Base-by-base conservation (phyloP, 208 protist genomes). In the Pavlovales sp. region DNA sequence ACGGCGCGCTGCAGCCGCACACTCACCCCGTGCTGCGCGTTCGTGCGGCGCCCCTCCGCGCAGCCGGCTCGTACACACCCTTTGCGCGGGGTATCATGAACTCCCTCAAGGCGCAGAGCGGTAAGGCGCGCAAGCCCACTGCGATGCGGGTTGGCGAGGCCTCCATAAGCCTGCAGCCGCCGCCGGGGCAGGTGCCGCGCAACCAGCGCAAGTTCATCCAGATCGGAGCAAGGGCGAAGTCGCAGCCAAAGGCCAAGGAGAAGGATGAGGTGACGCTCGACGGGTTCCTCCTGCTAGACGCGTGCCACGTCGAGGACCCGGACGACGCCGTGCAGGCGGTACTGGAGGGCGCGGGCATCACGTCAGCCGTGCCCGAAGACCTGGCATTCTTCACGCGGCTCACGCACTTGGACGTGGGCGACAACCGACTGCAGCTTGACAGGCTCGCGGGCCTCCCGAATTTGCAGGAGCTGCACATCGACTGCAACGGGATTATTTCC, bases 201-300 rank as follows among this genome's bases (percentile, higher is more conserved):
- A 71, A 71, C 57, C 57, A 71, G 57, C 57, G 57, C 57, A 30
- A 10, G 57, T 71, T 8, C 14, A 71, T 71, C 57, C 22, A 8
- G 57, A 28, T 71, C 22, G 26, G 26, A 10, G 57, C 57, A 28
- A 8, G 2, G 26, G 14, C 57, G 57, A 71, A 71, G 57, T 28
- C 26, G 57, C 57, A 10, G 57, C 57, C 57, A 30, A 28, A 4
- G 7, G 1, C 18, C n/a, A 28, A 8, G n/a, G 71, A 36, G 71
- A 34, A 47, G 67, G 32, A 38, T 0, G 30, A 18, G 8, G 41
- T 79, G 34, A 30, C 42, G 28, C 83, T 87, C 38, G 83, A 87
- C 39, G 83, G 83, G 20, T 87, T 87, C 71, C 4, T 87, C 5
- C 37, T 87, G 39, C 83, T 87, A 57, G 83, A 87, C 57, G 83